Evolutionary conservation across 306 rosid species (phyloP).

Genomic region (Quercus alba): DNA sequence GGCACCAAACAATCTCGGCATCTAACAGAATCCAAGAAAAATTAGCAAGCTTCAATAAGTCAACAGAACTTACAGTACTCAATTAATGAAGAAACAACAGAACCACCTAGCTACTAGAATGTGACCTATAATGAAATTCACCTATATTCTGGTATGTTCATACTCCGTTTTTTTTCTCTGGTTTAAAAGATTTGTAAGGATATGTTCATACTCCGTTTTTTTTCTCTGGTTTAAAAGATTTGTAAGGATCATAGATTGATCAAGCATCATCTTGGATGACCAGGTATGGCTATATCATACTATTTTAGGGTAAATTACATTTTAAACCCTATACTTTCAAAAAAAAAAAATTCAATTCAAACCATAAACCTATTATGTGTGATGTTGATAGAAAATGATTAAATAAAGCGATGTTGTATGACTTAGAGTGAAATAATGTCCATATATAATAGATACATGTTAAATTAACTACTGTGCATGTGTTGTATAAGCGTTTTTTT

Average conservation of each 20-base stretch:
- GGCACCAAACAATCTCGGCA: constrained; percentile 97
- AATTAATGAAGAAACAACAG: not conserved
- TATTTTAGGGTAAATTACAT: too few species aligned
- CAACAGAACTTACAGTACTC: not conserved
- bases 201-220: not conserved
- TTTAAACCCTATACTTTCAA: too few species aligned
- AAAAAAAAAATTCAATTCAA: too few species aligned
- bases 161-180: not conserved
- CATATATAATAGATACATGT: too few species aligned
- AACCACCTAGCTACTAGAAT: not conserved
- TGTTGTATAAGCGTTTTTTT: too few species aligned
- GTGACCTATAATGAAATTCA: not conserved
- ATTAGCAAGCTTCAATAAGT: constrained; percentile 8
- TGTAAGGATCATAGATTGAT: not conserved
- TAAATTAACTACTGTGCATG: too few species aligned
- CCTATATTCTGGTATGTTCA: not conserved
- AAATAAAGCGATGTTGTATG: too few species aligned
- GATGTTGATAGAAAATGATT: too few species aligned
- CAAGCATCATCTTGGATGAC: not conserved
- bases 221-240: not conserved
- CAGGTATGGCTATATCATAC: not conserved
- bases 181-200: not conserved
- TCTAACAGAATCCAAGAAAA: constrained; percentile 42
- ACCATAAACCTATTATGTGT: too few species aligned
- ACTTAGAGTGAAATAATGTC: too few species aligned